A percentile compares a stretch with the other conserved stretches of the same genome.
phyloP scores from a whole-genome alignment of 1,284 basidiomycete genomes.

The Paramarasmius palmivorus region DNA sequence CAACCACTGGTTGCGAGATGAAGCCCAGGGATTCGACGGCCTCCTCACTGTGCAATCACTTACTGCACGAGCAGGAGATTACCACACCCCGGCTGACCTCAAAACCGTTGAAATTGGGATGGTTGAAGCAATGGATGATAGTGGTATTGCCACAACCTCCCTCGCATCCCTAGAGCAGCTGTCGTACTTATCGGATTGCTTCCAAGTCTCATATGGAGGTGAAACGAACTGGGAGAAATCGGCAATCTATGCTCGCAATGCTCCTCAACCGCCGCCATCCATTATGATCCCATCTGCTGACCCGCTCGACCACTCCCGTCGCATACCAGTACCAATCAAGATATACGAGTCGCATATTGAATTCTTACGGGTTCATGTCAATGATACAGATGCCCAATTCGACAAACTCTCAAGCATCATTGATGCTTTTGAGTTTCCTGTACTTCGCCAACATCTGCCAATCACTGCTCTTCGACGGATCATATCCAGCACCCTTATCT shows the following conservation, averaged over 20 bases:
- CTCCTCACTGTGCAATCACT: conserved; percentile 14
- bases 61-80: conserved; percentile 4
- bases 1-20: conserved; percentile 25
- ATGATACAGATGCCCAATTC: conserved; percentile 19
- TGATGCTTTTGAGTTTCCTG: conserved; percentile 26
- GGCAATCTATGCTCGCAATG: conserved; percentile 11
- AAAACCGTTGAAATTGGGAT: conserved; percentile 15
- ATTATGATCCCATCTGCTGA: conserved; percentile 7
- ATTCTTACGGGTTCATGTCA: conserved; percentile 22
- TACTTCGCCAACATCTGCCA: conserved; percentile 17
- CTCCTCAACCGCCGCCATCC: background rate
- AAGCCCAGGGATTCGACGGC: conserved; percentile 10
- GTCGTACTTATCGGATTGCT: conserved; percentile 21
- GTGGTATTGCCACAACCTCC: conserved; percentile 15
- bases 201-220: conserved; percentile 27
- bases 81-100: conserved; percentile 17
- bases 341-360: conserved; percentile 16
- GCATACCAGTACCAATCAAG: background rate
- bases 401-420: conserved; percentile 21
- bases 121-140: conserved; percentile 29
- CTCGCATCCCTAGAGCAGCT: conserved; percentile 6
- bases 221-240: conserved; percentile 25
- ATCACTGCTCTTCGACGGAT: conserved; percentile 27
- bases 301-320: conserved; percentile 6
- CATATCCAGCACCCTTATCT: conserved; percentile 26